Percentiles rank a stretch among this genome's conserved stretches.
Conservation (phyloP, 352 stramenopile genomes). For the Globisporangium recalcitrans region DNA sequence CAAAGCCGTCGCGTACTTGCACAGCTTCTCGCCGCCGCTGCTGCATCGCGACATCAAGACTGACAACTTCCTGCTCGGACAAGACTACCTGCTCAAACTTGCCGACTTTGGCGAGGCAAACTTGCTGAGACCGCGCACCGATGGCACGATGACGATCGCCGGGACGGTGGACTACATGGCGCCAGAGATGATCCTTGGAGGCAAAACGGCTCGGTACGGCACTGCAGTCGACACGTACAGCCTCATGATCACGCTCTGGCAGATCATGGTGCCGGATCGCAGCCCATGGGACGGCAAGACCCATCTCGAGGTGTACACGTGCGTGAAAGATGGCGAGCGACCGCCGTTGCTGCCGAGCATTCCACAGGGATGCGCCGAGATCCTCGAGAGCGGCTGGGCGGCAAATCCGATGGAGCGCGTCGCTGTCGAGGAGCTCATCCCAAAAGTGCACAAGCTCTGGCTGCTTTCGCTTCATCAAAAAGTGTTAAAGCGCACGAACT, state of each 20-base stretch:
- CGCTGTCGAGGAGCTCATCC: constrained; percentile 68
- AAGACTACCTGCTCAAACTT: constrained; percentile 78
- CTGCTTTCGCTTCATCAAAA: constrained; percentile 75
- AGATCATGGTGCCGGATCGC: constrained; percentile 76
- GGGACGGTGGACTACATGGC: constrained; percentile 86
- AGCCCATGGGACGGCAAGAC: constrained; percentile 72
- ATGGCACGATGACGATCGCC: constrained; percentile 83
- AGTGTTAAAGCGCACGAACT: constrained; percentile 52
- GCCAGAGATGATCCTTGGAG: constrained; percentile 78
- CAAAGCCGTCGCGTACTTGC: constrained; percentile 73
- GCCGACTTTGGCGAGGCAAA: constrained; percentile 85
- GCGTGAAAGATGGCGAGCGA: constrained; percentile 64
- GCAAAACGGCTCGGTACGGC: constrained; percentile 74
- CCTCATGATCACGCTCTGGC: constrained; percentile 84
- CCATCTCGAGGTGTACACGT: constrained; percentile 78
- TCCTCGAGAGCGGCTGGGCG: constrained; percentile 68
- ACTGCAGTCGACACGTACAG: constrained; percentile 82
- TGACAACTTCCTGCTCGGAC: constrained; percentile 78
- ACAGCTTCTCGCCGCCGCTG: constrained; percentile 77
- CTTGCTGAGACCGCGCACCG: constrained; percentile 62
- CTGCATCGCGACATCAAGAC: constrained; percentile 85
- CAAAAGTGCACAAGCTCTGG: constrained; percentile 73
- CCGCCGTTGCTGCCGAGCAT: constrained; percentile 67
- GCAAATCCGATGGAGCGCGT: constrained; percentile 69
- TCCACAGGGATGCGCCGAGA: constrained; percentile 59